Evolutionary conservation across 108 stramenopile species (phyloP).

Genomic region (Cyclotella baltica): DNA sequence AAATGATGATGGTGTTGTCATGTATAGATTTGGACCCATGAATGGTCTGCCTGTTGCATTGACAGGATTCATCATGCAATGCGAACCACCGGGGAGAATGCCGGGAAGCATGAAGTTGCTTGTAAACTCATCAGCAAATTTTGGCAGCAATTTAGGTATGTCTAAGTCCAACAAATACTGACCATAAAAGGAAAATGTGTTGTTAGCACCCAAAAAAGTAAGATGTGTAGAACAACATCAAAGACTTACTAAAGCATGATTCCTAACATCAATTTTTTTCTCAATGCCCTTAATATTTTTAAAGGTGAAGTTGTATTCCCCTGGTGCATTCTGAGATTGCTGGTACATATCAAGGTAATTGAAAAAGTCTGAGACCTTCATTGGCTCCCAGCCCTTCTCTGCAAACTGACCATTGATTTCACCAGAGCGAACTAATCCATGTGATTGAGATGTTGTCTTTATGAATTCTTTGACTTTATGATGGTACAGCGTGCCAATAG

Average conservation of each 20-base stretch:
- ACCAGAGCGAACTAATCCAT: background rate
- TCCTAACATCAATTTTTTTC: conserved; percentile 46
- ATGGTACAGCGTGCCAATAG: conserved; percentile 54
- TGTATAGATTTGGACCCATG: conserved; percentile 89
- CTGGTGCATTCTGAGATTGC: conserved; percentile 9
- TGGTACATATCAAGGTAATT: conserved; percentile 51
- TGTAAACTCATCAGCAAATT: conserved; percentile 52
- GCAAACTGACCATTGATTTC: conserved; percentile 4
- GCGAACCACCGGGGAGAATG: conserved; percentile 77
- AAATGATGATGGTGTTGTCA: conserved; percentile 75
- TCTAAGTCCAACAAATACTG: conserved; percentile 83
- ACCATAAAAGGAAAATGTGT: background rate
- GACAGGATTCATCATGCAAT: conserved; percentile 88
- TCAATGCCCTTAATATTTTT: conserved; percentile 50
- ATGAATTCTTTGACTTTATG: conserved; percentile 72
- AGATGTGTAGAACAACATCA: background rate
- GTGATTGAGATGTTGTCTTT: background rate
- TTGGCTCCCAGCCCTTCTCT: conserved; percentile 52
- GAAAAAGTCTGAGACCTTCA: conserved; percentile 68
- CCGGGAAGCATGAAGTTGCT: conserved; percentile 62
- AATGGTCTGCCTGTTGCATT: conserved; percentile 66
- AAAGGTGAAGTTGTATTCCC: conserved; percentile 42
- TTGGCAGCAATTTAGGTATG: conserved; percentile 60
- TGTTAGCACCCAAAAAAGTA: no score
- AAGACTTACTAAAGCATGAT: conserved; percentile 52